These are phyloP conservation scores for Ormosia semicastrata DNA, from an alignment of 306 rosid genomes.

Conservation along the genomic window DNA sequence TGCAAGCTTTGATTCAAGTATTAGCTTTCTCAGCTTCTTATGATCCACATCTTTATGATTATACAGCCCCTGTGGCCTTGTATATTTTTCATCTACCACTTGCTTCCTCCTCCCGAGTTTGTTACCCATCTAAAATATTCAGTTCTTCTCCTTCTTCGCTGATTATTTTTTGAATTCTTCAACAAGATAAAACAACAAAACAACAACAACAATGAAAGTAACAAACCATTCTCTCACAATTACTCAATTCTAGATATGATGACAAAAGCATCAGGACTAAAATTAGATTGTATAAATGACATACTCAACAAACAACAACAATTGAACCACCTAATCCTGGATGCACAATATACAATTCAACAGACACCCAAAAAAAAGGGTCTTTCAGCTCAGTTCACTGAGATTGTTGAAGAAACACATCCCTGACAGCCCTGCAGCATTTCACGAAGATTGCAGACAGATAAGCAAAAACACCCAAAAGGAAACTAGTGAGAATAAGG, in stretches of 20 bases:
- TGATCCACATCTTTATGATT: constrained; percentile 97
- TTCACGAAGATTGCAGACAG: constrained; percentile 12
- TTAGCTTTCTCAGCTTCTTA: constrained; percentile 93
- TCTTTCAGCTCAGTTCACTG: neutral
- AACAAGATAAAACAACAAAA: constrained; percentile 26
- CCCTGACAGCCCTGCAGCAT: constrained; percentile 12
- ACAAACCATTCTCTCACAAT: constrained; percentile 12
- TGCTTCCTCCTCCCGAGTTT: constrained; percentile 76
- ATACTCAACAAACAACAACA: neutral
- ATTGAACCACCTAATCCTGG: neutral
- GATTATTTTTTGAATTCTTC: constrained; percentile 21
- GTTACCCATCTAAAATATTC: constrained; percentile 64
- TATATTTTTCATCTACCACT: constrained; percentile 81
- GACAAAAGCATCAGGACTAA: neutral
- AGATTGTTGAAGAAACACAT: neutral
- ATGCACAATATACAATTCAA: neutral
- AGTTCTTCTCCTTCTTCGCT: constrained; percentile 1
- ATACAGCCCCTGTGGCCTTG: constrained; percentile 94
- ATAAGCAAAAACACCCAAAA: neutral
- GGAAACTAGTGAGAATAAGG: neutral
- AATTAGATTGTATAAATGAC: neutral
- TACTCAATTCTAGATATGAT: neutral
- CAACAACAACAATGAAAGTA: neutral
- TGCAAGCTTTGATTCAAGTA: constrained; percentile 93
- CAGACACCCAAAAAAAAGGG: neutral